Evolutionary conservation across 495 filamentous ascomycete genomes (phyloP), one percentile per base, ranked within the genome.

Genomic region (Bacidia gigantensis): DNA sequence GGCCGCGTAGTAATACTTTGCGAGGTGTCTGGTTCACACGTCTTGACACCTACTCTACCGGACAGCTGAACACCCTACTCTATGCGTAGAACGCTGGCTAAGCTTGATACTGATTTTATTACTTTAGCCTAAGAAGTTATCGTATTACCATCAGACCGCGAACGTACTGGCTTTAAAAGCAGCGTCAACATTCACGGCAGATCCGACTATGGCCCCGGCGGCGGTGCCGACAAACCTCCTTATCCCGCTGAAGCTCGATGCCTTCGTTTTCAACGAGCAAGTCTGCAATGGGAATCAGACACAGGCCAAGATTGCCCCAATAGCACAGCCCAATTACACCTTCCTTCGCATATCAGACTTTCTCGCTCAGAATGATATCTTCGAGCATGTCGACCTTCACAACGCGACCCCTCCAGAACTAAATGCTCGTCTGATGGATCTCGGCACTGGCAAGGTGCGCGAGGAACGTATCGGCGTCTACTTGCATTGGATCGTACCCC

Each of bases 241-340:
- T 39, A 39, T 39, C 10, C 35, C 35, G 11, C 10, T 39, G 35
- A 39, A 39, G 35, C n/a, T 39, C 11, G 35, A 39, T n/a, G 10
- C 11, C 35, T n/a, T 39, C 11, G 35, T 39, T 10, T 11, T 39
- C 11, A 39, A 39, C n/a, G 35, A 39, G 10, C n/a, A 39, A 11
- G 35, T 39, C n/a, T n/a, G n/a, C n/a, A n/a, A n/a, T n/a, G 35
- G 51, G 10, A 49, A 46, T 2, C 52, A 62, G 7, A 49, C 44
- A 17, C 26, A 57, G 11, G 58, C 66, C 17, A 64, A 64, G 20
- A 75, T 79, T 32, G 67, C 66, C 0, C 75, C 76, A 11, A 70
- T 79, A 46, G 71, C 68, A 0, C 74, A 78, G 58, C 76, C 76
- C 3, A 75, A 78, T 58, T 80, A 77, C 59, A 70, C 65, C 5